Conservation (phyloP, 108 stramenopile genomes). For the Cyclotella distinguenda region DNA sequence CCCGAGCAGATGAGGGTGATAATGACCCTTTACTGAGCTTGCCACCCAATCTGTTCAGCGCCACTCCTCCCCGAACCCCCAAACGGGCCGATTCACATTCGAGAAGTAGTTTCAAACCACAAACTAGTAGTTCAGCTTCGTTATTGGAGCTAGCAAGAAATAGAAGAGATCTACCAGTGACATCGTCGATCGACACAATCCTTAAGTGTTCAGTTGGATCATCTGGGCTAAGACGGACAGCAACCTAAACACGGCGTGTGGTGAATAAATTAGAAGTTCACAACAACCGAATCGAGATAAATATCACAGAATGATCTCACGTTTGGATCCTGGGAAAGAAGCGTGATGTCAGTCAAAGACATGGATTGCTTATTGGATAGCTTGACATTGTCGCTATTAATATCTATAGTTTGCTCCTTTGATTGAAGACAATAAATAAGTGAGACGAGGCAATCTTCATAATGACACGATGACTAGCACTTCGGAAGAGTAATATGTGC, state of each 20-base stretch:
- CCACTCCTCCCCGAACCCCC: conserved; percentile 69
- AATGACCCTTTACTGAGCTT: conserved; percentile 44
- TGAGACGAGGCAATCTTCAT: too few species aligned
- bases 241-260: conserved; percentile 12
- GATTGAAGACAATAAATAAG: conserved; percentile 3
- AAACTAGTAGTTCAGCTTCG: conserved; percentile 73
- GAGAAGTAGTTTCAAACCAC: conserved; percentile 71
- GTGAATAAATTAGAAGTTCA: background rate
- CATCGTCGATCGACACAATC: conserved; percentile 65
- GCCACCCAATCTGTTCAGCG: conserved; percentile 43
- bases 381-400: conserved; percentile 53
- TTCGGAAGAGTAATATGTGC: too few species aligned
- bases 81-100: conserved; percentile 76
- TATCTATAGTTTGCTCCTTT: conserved; percentile 32
- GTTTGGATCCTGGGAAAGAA: conserved; percentile 60
- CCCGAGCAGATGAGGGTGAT: conserved; percentile 51
- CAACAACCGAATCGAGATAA: background rate
- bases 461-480: too few species aligned
- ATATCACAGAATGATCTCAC: conserved; percentile 16
- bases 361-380: conserved; percentile 79
- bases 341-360: conserved; percentile 69
- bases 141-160: conserved; percentile 69
- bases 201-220: conserved; percentile 68
- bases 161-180: conserved; percentile 57
- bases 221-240: conserved; percentile 54